These are phyloP conservation scores for Talaromyces rugulosus DNA, from an alignment of 2,329 filamentous ascomycete genomes.

Conservation along the genomic window DNA sequence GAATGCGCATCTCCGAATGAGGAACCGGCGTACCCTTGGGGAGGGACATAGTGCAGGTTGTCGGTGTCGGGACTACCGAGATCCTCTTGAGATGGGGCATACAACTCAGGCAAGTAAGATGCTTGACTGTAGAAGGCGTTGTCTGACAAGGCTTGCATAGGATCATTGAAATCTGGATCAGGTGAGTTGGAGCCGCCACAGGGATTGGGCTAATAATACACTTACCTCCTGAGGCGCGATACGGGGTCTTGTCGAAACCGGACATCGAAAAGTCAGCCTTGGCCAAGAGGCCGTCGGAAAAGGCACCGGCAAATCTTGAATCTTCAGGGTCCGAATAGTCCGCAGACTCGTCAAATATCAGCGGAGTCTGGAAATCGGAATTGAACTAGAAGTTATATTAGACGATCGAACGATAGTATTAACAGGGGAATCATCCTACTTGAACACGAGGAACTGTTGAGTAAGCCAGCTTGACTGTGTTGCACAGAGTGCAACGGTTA, in stretches of 20 bases:
- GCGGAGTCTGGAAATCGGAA: constrained; percentile 43
- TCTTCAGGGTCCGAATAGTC: constrained; percentile 44
- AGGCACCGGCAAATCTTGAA: constrained; percentile 40
- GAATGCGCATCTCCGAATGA: constrained; percentile 61
- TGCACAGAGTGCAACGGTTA: constrained; percentile 41
- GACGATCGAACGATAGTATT: constrained; percentile 10
- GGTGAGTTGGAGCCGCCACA: not conserved
- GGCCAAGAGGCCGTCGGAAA: constrained; percentile 51
- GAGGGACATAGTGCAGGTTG: constrained; percentile 35
- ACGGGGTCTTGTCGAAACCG: constrained; percentile 72
- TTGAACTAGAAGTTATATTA: constrained; percentile 29
- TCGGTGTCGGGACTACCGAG: constrained; percentile 38
- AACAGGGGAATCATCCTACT: constrained; percentile 31
- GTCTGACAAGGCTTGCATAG: constrained; percentile 35
- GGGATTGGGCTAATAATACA: not conserved
- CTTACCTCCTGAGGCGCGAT: constrained; percentile 78
- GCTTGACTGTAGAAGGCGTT: constrained; percentile 40
- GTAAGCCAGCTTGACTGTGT: constrained; percentile 48
- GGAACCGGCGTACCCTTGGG: constrained; percentile 33
- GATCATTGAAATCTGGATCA: constrained; percentile 21
- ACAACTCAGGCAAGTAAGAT: constrained; percentile 37
- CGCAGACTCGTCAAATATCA: constrained; percentile 45
- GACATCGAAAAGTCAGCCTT: constrained; percentile 70
- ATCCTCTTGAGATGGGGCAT: constrained; percentile 38
- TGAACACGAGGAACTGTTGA: constrained; percentile 43